These are phyloP conservation scores for Neofusicoccum kwambonambiense DNA, from an alignment of 2,329 filamentous ascomycete genomes.

Conservation along the genomic window DNA sequence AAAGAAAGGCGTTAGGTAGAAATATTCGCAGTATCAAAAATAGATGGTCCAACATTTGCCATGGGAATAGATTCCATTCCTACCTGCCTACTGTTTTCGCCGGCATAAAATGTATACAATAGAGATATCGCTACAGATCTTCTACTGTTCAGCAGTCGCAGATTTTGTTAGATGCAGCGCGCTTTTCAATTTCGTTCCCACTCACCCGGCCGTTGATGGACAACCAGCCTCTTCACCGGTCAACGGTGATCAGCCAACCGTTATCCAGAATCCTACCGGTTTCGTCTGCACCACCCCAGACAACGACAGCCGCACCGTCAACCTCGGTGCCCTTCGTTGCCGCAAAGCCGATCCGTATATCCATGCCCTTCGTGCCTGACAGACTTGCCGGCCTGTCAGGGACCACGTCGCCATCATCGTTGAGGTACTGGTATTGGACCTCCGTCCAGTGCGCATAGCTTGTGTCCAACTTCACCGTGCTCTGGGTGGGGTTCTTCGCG, in stretches of 20 bases:
- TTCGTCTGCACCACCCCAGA: constrained; percentile 54
- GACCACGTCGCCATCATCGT: constrained; percentile 45
- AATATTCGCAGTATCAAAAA: background rate
- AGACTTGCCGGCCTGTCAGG: constrained; percentile 38
- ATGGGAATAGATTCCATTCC: background rate
- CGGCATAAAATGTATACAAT: background rate
- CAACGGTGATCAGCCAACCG: constrained; percentile 44
- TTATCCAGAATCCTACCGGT: constrained; percentile 42
- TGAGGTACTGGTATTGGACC: constrained; percentile 47
- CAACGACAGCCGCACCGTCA: constrained; percentile 48
- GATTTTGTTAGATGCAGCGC: background rate
- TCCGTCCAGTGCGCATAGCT: constrained; percentile 52
- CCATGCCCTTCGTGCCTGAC: constrained; percentile 38
- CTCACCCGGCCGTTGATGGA: background rate
- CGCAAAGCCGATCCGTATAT: constrained; percentile 42
- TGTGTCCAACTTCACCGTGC: constrained; percentile 47
- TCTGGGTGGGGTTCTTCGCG: constrained; percentile 51
- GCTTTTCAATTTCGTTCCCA: constrained; percentile 7
- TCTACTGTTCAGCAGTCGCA: background rate
- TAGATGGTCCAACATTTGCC: background rate
- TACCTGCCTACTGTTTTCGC: constrained; percentile 5
- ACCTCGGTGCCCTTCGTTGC: constrained; percentile 43
- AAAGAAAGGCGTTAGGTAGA: background rate
- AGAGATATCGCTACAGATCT: background rate
- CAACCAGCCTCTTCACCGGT: background rate